phyloP scores from a whole-genome alignment of 2,329 filamentous ascomycete species.

The Alternaria sp. region DNA sequence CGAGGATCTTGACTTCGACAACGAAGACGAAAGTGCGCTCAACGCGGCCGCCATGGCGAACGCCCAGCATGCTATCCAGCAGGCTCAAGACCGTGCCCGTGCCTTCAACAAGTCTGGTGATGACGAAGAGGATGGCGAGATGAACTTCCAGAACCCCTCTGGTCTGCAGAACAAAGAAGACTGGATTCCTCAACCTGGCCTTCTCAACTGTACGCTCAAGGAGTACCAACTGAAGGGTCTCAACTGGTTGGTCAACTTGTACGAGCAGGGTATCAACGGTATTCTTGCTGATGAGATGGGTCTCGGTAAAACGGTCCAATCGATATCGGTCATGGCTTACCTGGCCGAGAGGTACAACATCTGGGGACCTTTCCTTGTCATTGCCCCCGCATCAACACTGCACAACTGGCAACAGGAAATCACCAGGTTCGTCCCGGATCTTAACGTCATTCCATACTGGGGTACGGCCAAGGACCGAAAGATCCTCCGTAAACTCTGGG shows the following conservation, averaged over 20 bases:
- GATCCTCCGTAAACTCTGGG: constrained; percentile 97
- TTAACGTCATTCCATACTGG: constrained; percentile 98
- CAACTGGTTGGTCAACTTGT: constrained; percentile 98
- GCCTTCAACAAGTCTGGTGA: constrained; percentile 78
- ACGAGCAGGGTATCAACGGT: constrained; percentile 99
- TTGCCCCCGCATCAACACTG: constrained; percentile 92
- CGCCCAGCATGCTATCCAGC: constrained; percentile 92
- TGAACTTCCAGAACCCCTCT: constrained; percentile 99
- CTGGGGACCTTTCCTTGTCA: constrained; percentile 96
- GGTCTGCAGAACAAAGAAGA: constrained; percentile 87
- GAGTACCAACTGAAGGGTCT: constrained; percentile 99
- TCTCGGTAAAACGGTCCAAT: constrained; percentile 98
- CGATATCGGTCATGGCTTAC: constrained; percentile 99
- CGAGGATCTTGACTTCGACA: constrained; percentile 93
- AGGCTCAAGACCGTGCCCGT: constrained; percentile 90
- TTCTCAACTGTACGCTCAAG: constrained; percentile 92
- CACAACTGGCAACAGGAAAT: constrained; percentile 99
- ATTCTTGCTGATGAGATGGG: constrained; percentile 99
- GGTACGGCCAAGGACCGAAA: constrained; percentile 93
- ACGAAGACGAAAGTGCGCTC: constrained; percentile 84
- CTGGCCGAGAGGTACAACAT: constrained; percentile 97
- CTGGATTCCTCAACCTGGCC: constrained; percentile 84
- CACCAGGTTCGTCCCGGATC: constrained; percentile 86
- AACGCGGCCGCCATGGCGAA: constrained; percentile 90
- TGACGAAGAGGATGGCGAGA: constrained; percentile 78